These are phyloP conservation scores for Gossypium davidsonii DNA, from an alignment of 441 rosid species.

Conservation along the genomic window DNA sequence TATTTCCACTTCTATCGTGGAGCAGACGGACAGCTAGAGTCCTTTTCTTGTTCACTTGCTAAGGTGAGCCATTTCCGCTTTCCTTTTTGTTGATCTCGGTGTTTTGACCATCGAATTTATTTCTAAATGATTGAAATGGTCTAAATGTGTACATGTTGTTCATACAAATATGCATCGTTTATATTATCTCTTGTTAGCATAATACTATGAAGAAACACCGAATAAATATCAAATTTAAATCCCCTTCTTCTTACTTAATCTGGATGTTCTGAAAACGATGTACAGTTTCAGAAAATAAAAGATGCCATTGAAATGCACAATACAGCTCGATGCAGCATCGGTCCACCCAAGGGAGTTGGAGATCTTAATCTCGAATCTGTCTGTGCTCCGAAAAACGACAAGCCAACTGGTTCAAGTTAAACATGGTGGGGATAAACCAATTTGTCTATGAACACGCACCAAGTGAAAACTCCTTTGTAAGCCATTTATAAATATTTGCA, in stretches of 20 bases:
- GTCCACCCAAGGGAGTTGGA: conserved; percentile 57
- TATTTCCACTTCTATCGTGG: conserved; percentile 93
- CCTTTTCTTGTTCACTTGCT: conserved; percentile 93
- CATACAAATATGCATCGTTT: neutral
- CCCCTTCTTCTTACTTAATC: neutral
- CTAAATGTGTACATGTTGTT: neutral
- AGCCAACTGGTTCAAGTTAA: conserved; percentile 33
- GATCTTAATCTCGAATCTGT: conserved; percentile 54
- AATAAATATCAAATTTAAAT: neutral
- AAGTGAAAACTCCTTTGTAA: neutral
- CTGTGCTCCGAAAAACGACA: conserved; percentile 28
- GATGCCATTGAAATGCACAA: conserved; percentile 69
- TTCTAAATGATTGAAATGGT: neutral
- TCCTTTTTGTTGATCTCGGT: neutral
- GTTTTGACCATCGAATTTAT: neutral
- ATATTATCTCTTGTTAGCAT: neutral
- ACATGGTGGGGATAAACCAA: neutral
- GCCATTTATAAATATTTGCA: conserved; percentile 20
- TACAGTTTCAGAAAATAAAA: conserved; percentile 94
- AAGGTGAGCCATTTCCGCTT: conserved; percentile 47
- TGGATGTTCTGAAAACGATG: conserved; percentile 1
- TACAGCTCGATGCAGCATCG: conserved; percentile 51
- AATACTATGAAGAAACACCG: neutral
- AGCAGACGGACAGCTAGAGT: conserved; percentile 78
- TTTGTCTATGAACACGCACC: conserved; percentile 16